Evolutionary conservation across 768 basidiomycete species (phyloP), one percentile per base, ranked within the genome.

Genomic region (Russula dissimulans): DNA sequence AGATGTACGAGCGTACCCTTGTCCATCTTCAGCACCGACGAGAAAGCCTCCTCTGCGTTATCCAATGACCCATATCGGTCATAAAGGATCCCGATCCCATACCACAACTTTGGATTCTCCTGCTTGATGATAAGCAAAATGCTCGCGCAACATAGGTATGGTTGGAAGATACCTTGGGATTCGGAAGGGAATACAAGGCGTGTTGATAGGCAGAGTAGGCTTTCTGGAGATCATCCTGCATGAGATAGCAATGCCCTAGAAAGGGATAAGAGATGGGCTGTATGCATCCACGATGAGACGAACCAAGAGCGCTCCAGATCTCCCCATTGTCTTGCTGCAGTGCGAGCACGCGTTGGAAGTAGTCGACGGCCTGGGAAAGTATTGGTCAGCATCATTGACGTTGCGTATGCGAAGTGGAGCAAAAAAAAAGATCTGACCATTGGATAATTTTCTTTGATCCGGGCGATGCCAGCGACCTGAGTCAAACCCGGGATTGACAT

Each of bases 101-200:
- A 99, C 97, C 97, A 99, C 9, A 99, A 79, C 70, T 98, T 97
- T 4, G 95, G 95, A 72, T 99, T 97, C 81, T 98, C 86, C 80
- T 85, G 67, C 34, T 60, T 34, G 52, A 54, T 47, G 52, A 60
- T 55, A 54, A 46, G 51, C 17, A 57, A 52, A 34, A 54, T 54
- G 47, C 65, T n/a, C 48, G 42, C 47, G 56, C 18, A 11, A 54
- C 18, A 53, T 50, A 60, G 51, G 57, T 64, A 36, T 34, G 52
- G 42, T 39, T 47, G 26, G 31, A 59, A 68, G 72, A 32, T 67
- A 89, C 91, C 79, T 97, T 97, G 15, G 95, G 95, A 67, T 95
- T 95, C 3, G 92, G 92, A 41, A 99, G 83, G 64, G 95, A 81
- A 72, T 95, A 97, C 26, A 99, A 81, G 2, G 97, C 97, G 72